Conservation (phyloP, 1,284 basidiomycete genomes). For the Leccinum griseonigrum region DNA sequence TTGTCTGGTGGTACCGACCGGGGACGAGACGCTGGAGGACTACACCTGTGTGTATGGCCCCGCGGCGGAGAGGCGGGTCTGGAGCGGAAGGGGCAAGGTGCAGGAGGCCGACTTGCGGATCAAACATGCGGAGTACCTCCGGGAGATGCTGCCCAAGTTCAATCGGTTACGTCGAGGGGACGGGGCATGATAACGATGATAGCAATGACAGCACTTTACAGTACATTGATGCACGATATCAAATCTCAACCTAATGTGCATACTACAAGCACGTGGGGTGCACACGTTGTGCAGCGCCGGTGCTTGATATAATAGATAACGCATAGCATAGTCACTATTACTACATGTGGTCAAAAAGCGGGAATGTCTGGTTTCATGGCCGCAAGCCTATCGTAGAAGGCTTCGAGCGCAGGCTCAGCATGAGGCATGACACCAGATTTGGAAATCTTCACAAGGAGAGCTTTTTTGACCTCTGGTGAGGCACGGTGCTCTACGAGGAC, state of each 20-base stretch:
- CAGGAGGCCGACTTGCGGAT: constrained; percentile 81
- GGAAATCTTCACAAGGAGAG: constrained; percentile 17
- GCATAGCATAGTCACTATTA: neutral
- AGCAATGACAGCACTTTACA: neutral
- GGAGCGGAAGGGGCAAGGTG: constrained; percentile 83
- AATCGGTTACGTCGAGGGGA: constrained; percentile 68
- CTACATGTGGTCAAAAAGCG: no score
- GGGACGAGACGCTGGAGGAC: constrained; percentile 77
- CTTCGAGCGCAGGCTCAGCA: constrained; percentile 15
- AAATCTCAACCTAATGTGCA: neutral
- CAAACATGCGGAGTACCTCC: constrained; percentile 89
- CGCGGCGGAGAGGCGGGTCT: constrained; percentile 67
- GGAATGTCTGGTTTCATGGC: neutral
- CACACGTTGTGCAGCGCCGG: no score
- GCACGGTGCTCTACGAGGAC: constrained; percentile 10
- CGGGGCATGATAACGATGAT: constrained; percentile 33
- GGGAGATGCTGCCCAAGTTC: constrained; percentile 89
- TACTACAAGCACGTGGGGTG: neutral
- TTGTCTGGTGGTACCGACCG: constrained; percentile 71
- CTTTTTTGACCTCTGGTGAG: constrained; percentile 14
- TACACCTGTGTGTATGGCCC: constrained; percentile 85
- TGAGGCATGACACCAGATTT: constrained; percentile 18
- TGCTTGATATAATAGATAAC: neutral
- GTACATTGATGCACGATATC: neutral
- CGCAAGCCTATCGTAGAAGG: constrained; percentile 21